Evolutionary conservation across 139 green algal genomes (phyloP).

Genomic region (Desmodesmus armatus): DNA sequence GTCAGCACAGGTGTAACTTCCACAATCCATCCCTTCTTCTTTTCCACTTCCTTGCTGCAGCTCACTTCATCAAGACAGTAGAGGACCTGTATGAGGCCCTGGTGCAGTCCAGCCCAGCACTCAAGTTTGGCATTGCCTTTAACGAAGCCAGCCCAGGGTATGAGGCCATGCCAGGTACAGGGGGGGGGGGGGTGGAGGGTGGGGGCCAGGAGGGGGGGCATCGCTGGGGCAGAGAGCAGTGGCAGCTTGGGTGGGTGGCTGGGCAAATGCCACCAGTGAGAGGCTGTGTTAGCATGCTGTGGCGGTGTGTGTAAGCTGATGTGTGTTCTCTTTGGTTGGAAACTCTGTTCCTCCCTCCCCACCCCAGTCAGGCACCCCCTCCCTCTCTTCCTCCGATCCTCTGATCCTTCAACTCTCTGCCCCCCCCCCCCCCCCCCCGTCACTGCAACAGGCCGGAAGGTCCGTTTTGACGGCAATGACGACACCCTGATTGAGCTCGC

Average conservation of each 20-base stretch:
- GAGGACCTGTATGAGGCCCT: conserved; percentile 45
- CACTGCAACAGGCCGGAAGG: conserved; percentile 33
- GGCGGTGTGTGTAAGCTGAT: not conserved
- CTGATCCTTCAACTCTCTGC: too few relatives aligned
- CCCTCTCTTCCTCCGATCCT: too few relatives aligned
- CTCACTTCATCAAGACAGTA: conserved; percentile 61
- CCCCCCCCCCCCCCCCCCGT: not conserved
- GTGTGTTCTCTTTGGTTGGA: too few relatives aligned
- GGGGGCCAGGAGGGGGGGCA: too few relatives aligned
- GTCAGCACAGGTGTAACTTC: not conserved
- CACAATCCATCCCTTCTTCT: not conserved
- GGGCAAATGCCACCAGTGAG: too few relatives aligned
- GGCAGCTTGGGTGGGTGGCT: too few relatives aligned
- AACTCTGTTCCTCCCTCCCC: too few relatives aligned
- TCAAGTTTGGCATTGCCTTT: conserved; percentile 53
- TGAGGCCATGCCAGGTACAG: conserved; percentile 37
- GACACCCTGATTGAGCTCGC: conserved; percentile 47
- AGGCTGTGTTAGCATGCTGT: not conserved
- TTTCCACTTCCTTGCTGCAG: too few relatives aligned
- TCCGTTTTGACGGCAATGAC: conserved; percentile 52
- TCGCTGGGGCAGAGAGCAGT: too few relatives aligned
- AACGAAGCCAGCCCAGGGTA: conserved; percentile 48
- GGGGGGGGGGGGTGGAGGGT: too few relatives aligned
- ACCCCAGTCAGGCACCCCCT: too few relatives aligned
- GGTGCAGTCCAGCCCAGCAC: not conserved